These are phyloP conservation scores for Fraxinus xanthoxyloides DNA, from an alignment of 305 asterid species.

Conservation along the genomic window DNA sequence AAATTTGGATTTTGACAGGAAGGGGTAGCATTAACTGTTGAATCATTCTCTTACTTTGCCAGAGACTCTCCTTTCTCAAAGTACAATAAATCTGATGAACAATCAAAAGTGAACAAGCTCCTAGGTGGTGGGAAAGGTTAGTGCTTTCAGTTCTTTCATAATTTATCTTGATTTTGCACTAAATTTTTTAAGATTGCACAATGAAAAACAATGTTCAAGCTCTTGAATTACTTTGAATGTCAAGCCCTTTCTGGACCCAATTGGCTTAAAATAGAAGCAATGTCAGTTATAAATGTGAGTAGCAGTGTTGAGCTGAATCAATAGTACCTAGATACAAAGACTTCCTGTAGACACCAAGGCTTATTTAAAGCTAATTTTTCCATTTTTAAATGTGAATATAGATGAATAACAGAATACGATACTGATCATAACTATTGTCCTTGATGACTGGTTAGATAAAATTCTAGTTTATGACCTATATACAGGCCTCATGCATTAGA, in stretches of 20 bases:
- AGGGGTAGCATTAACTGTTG: conserved; percentile 56
- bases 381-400: not conserved
- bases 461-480: not conserved
- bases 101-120: conserved; percentile 65
- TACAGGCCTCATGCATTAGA: not conserved
- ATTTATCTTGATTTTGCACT: not conserved
- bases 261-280: conserved; percentile 16
- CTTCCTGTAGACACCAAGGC: conserved; percentile 3
- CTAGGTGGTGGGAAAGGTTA: conserved; percentile 83
- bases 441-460: not conserved
- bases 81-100: conserved; percentile 40
- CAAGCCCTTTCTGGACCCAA: conserved; percentile 15
- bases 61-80: conserved; percentile 45
- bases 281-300: not conserved
- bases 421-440: not conserved
- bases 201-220: conserved; percentile 11
- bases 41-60: conserved; percentile 55
- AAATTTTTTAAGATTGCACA: conserved; percentile 5
- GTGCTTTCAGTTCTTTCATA: conserved; percentile 20
- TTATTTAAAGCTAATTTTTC: not conserved
- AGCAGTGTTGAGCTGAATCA: conserved; percentile 14
- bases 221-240: not conserved
- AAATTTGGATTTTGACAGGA: conserved; percentile 54
- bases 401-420: not conserved
- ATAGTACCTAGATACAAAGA: conserved; percentile 11